These are phyloP conservation scores for Irpex sp. DNA, from an alignment of 1,284 basidiomycete genomes.

Conservation along the genomic window DNA sequence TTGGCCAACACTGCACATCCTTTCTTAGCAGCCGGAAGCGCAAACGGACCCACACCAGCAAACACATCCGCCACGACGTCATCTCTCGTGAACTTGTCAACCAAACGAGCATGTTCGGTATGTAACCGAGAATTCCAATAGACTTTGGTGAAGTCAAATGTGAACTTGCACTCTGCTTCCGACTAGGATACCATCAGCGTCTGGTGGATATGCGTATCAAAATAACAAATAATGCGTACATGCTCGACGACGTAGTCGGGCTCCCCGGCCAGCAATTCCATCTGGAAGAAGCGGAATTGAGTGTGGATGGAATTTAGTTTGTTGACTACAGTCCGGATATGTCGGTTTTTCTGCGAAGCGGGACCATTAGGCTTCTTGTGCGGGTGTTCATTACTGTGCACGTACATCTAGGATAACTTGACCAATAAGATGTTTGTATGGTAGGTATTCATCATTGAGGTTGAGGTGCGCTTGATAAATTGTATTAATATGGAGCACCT, in stretches of 20 bases:
- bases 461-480: slow-evolving; percentile 74
- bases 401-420: slow-evolving; percentile 87
- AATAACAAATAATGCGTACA: slow-evolving; percentile 40
- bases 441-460: slow-evolving; percentile 84
- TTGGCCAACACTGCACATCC: slow-evolving; percentile 88
- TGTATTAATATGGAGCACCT: not conserved
- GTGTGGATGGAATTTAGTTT: slow-evolving; percentile 87
- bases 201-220: slow-evolving; percentile 4
- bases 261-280: slow-evolving; percentile 95
- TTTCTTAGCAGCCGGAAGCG: slow-evolving; percentile 87
- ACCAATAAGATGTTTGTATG: slow-evolving; percentile 88
- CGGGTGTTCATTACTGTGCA: slow-evolving; percentile 2
- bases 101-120: slow-evolving; percentile 85
- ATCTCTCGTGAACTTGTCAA: slow-evolving; percentile 59
- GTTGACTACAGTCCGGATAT: slow-evolving; percentile 89
- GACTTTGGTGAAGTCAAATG: slow-evolving; percentile 92
- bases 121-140: slow-evolving; percentile 98
- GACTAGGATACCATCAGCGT: slow-evolving; percentile 38
- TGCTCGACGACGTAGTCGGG: slow-evolving; percentile 81
- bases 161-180: slow-evolving; percentile 83
- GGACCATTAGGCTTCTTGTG: not conserved
- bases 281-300: slow-evolving; percentile 90
- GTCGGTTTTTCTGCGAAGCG: slow-evolving; percentile 68
- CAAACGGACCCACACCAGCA: slow-evolving; percentile 97
- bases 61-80: slow-evolving; percentile 91